phyloP scores from a whole-genome alignment of 1,284 basidiomycete genomes.

The Takashimella koratensis region DNA sequence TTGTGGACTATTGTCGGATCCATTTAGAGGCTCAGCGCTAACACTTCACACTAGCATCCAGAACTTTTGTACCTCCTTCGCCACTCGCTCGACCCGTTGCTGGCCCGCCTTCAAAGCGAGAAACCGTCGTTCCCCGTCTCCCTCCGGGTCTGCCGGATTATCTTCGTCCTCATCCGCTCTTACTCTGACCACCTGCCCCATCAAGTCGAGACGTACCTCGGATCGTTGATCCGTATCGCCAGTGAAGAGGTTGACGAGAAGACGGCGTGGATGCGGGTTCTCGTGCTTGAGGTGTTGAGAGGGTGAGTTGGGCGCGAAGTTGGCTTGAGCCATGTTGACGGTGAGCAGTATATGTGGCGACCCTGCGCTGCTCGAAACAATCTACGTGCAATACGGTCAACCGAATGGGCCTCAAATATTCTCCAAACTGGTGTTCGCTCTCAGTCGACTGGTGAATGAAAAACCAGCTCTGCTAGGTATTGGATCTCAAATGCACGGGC shows the following conservation, averaged over 20 bases:
- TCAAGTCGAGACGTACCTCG: conserved; percentile 80
- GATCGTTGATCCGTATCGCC: conserved; percentile 70
- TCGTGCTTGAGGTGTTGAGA: conserved; percentile 86
- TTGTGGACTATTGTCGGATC: not conserved
- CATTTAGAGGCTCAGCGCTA: too few relatives aligned
- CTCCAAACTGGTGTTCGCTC: conserved; percentile 68
- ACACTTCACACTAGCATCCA: conserved; percentile 56
- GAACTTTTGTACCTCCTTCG: conserved; percentile 80
- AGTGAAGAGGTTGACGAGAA: conserved; percentile 56
- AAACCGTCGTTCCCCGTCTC: conserved; percentile 80
- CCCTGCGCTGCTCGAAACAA: conserved; percentile 68
- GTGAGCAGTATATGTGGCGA: conserved; percentile 68
- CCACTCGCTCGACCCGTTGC: conserved; percentile 83
- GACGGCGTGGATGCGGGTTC: conserved; percentile 73
- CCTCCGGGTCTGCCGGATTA: conserved; percentile 83
- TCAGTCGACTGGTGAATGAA: conserved; percentile 80
- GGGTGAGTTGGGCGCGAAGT: conserved; percentile 53
- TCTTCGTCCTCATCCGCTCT: conserved; percentile 88
- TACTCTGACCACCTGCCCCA: conserved; percentile 75
- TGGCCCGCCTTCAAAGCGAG: conserved; percentile 80
- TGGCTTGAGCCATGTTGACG: not conserved
- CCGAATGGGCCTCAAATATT: conserved; percentile 61
- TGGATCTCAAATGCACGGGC: conserved; percentile 70
- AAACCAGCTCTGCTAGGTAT: conserved; percentile 78
- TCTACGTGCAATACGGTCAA: conserved; percentile 78